A percentile compares a stretch with the other conserved stretches of the same genome.
Evolutionary conservation across 1,284 basidiomycete genomes (phyloP).

Genomic region (Cryptococcus sp.): DNA sequence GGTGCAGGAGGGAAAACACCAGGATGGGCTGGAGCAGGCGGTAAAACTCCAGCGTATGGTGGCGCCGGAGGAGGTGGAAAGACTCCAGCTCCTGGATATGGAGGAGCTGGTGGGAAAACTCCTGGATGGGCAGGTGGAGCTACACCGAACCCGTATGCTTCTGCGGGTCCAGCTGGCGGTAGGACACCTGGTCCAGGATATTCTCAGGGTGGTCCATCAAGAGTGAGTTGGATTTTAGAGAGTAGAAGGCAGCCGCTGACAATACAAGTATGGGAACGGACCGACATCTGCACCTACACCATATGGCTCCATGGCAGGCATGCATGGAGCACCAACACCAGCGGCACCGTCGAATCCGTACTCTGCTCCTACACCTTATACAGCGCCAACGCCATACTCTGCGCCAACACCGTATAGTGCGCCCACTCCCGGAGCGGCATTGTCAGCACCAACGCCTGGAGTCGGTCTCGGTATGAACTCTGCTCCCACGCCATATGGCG

Average conservation of each 20-base stretch:
- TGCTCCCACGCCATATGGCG: conserved; percentile 52
- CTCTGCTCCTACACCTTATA: conserved; percentile 41
- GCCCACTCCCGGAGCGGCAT: conserved; percentile 52
- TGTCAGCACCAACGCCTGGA: conserved; percentile 47
- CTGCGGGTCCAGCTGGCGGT: conserved; percentile 17
- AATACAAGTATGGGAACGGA: conserved; percentile 54
- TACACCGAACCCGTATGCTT: conserved; percentile 59
- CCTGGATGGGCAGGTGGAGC: conserved; percentile 46
- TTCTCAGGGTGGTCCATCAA: conserved; percentile 31
- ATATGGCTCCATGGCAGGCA: conserved; percentile 38
- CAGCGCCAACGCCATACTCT: conserved; percentile 51
- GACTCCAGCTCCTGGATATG: conserved; percentile 20
- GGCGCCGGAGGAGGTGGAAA: conserved; percentile 44
- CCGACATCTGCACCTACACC: conserved; percentile 53
- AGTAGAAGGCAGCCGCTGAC: too few species aligned
- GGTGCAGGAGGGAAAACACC: conserved; percentile 16
- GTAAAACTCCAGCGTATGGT: conserved; percentile 59
- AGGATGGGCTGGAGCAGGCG: conserved; percentile 30
- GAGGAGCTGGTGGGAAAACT: conserved; percentile 38
- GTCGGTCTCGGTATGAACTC: conserved; percentile 13
- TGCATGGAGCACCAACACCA: conserved; percentile 36
- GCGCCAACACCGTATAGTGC: conserved; percentile 49
- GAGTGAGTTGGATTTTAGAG: conserved; percentile 13
- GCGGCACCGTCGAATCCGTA: conserved; percentile 20
- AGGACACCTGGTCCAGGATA: conserved; percentile 36